Percentiles rank a stretch among this genome's conserved stretches.
These are phyloP conservation scores for Pilasporangium apinafurcum DNA, from an alignment of 352 stramenopile genomes.

Conservation along the genomic window DNA sequence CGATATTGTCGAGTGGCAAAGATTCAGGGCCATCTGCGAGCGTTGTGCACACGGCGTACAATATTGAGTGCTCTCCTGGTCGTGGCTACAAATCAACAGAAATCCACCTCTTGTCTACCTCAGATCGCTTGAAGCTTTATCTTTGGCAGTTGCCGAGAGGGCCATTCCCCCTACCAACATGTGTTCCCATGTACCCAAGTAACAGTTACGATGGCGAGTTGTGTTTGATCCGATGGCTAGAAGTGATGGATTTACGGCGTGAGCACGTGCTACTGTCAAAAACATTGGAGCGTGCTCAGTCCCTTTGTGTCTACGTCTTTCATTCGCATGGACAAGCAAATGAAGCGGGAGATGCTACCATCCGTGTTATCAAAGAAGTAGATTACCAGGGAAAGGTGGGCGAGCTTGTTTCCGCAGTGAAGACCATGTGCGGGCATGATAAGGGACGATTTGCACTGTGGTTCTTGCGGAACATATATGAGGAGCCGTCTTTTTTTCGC, in stretches of 20 bases:
- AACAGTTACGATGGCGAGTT: conserved; percentile 64
- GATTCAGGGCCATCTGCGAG: conserved; percentile 24
- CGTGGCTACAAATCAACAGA: conserved; percentile 81
- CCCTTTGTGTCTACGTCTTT: conserved; percentile 79
- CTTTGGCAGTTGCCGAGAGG: conserved; percentile 80
- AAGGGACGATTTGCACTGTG: conserved; percentile 78
- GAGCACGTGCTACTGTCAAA: conserved; percentile 72
- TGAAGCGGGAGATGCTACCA: conserved; percentile 38
- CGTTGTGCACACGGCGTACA: conserved; percentile 74
- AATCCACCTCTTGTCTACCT: conserved; percentile 53
- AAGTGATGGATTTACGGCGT: conserved; percentile 71
- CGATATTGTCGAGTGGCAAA: conserved; percentile 16
- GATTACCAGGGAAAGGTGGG: conserved; percentile 81
- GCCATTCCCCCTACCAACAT: conserved; percentile 58
- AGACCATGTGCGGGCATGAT: conserved; percentile 84
- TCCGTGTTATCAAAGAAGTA: conserved; percentile 59
- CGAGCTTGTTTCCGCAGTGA: conserved; percentile 78
- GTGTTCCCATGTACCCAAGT: conserved; percentile 50
- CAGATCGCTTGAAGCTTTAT: conserved; percentile 70
- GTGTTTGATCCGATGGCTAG: conserved; percentile 67
- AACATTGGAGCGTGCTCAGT: conserved; percentile 76
- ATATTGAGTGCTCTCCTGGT: conserved; percentile 81
- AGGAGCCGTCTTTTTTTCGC: conserved; percentile 71
- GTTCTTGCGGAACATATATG: conserved; percentile 83
- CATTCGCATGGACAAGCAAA: conserved; percentile 73